A percentile compares a stretch with the other conserved stretches of the same genome.
Evolutionary conservation across 2,329 filamentous ascomycete genomes (phyloP).

Genomic region (Coleophoma crateriformis): DNA sequence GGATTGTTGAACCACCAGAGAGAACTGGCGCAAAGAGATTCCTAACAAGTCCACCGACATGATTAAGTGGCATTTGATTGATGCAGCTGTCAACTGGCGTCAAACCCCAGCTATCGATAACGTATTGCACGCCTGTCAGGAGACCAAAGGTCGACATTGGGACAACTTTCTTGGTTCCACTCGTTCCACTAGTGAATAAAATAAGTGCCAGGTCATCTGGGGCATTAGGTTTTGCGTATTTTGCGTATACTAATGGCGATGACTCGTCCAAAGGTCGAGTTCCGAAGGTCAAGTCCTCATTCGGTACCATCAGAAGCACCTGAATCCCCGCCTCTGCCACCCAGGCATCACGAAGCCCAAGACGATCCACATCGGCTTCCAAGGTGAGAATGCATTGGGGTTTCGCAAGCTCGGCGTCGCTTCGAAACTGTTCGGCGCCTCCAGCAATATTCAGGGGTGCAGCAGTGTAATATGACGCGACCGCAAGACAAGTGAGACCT

Average conservation of each 20-base stretch:
- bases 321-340: conserved; percentile 27
- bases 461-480: conserved; percentile 43
- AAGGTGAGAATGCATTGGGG: conserved; percentile 42
- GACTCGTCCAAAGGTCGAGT: conserved; percentile 16
- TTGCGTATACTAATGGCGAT: not conserved
- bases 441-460: conserved; percentile 45
- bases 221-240: conserved; percentile 28
- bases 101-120: conserved; percentile 48
- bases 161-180: conserved; percentile 53
- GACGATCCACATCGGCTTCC: conserved; percentile 30
- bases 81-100: conserved; percentile 41
- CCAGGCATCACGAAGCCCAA: conserved; percentile 31
- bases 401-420: conserved; percentile 41
- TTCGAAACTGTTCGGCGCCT: conserved; percentile 42
- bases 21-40: conserved; percentile 50
- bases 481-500: conserved; percentile 43
- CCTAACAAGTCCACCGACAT: conserved; percentile 47
- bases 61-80: conserved; percentile 56
- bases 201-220: conserved; percentile 43
- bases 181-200: conserved; percentile 52
- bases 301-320: conserved; percentile 33
- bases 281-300: conserved; percentile 30
- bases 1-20: conserved; percentile 47
- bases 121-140: conserved; percentile 43
- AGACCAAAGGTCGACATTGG: conserved; percentile 46